phyloP scores from a whole-genome alignment of 1,284 basidiomycete genomes.

The Trichosporon asahii region DNA sequence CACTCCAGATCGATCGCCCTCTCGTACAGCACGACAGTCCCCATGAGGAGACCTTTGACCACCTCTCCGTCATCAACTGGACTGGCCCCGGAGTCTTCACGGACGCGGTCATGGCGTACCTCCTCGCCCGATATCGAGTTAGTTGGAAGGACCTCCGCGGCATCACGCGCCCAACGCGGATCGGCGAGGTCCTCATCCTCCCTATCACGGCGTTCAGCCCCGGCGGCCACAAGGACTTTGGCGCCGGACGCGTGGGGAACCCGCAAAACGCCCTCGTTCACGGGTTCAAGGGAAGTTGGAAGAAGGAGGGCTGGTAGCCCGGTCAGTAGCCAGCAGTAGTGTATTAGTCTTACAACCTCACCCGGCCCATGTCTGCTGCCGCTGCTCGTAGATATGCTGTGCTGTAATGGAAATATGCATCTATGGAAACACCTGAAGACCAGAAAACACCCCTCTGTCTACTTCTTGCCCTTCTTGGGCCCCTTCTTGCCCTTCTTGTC shows the following conservation, averaged over 20 bases:
- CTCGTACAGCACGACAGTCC: not conserved
- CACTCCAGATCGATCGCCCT: not conserved
- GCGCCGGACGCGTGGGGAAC: not conserved
- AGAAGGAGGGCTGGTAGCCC: not conserved
- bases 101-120: conserved; percentile 47
- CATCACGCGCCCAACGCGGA: conserved; percentile 44
- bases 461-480: conserved; percentile 30
- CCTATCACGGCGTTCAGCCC: conserved; percentile 45
- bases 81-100: conserved; percentile 46
- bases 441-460: not conserved
- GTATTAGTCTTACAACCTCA: not conserved
- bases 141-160: conserved; percentile 48
- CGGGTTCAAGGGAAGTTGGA: not conserved
- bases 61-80: conserved; percentile 24
- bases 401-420: conserved; percentile 3
- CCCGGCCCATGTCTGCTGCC: not conserved
- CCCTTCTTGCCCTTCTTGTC: conserved; percentile 44
- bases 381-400: not conserved
- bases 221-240: conserved; percentile 2
- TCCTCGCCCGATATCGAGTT: conserved; percentile 46
- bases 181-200: conserved; percentile 50
- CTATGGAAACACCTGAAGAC: conserved; percentile 5
- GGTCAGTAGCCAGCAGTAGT: not conserved
- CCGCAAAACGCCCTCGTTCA: not conserved
- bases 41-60: not conserved